Evolutionary conservation across 2,329 filamentous ascomycete genomes (phyloP).

Genomic region (Ophiostoma sp.): DNA sequence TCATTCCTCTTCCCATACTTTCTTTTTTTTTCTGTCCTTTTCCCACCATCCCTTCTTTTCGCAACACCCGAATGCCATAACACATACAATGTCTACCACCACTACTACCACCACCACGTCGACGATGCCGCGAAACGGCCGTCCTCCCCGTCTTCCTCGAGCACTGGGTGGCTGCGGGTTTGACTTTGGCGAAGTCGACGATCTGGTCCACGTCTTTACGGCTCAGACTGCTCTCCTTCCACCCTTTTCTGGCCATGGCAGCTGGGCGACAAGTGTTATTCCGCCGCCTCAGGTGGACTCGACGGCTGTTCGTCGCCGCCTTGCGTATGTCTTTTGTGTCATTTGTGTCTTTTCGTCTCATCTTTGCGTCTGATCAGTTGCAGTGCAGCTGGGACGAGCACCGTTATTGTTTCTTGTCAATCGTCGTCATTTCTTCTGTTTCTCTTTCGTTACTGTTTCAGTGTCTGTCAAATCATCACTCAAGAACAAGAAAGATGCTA

Average conservation of each 20-base stretch:
- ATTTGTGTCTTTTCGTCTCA: neutral
- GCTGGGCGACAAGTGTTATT: neutral
- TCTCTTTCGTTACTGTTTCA: neutral
- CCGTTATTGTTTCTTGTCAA: neutral
- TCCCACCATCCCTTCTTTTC: neutral
- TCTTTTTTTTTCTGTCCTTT: neutral
- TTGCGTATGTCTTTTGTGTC: neutral
- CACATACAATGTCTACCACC: neutral
- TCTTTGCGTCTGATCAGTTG: neutral
- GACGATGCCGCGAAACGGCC: neutral
- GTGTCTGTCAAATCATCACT: no score
- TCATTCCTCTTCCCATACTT: neutral
- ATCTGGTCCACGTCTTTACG: neutral
- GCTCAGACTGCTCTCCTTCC: neutral
- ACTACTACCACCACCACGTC: neutral
- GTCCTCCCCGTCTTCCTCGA: neutral
- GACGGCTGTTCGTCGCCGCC: neutral
- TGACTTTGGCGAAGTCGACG: neutral
- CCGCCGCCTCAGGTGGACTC: neutral
- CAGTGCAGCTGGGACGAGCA: neutral
- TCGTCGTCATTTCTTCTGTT: neutral
- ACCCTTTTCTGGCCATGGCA: neutral
- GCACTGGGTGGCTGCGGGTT: neutral
- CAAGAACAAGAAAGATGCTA: neutral
- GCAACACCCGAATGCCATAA: neutral